Conservation (phyloP, 495 filamentous ascomycete species). For the Aspergillus homomorphus region DNA sequence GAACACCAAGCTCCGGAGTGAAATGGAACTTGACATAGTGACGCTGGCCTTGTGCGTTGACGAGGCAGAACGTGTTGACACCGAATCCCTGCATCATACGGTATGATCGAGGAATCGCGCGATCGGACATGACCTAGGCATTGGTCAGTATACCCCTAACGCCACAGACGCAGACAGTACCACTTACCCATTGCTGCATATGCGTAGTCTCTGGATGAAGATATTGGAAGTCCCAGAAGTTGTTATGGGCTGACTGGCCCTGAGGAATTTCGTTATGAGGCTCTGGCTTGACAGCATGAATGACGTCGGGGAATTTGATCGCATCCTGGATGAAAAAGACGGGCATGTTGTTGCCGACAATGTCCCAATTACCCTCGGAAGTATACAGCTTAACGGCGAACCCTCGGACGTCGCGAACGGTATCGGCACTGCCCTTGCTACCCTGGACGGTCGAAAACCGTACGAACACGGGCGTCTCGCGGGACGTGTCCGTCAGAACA, state of each 20-base stretch:
- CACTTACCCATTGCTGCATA: conserved; percentile 77
- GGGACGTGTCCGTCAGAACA: conserved; percentile 74
- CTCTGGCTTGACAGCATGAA: conserved; percentile 77
- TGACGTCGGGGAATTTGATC: conserved; percentile 68
- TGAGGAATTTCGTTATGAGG: conserved; percentile 72
- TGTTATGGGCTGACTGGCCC: conserved; percentile 60
- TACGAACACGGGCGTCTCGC: conserved; percentile 74
- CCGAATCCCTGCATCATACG: conserved; percentile 93
- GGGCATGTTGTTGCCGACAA: conserved; percentile 74
- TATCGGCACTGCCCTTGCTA: conserved; percentile 73
- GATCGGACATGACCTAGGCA: conserved; percentile 66
- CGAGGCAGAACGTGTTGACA: conserved; percentile 76
- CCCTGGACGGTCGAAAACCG: conserved; percentile 85
- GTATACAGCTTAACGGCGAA: conserved; percentile 79
- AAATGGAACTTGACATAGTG: conserved; percentile 83
- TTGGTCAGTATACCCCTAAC: conserved; percentile 3
- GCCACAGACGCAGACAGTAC: neutral
- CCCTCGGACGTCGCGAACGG: conserved; percentile 76
- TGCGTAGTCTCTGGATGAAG: conserved; percentile 71
- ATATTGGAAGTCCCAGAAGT: conserved; percentile 56
- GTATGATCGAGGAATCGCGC: conserved; percentile 73
- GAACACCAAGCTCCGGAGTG: conserved; percentile 74
- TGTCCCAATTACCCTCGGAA: conserved; percentile 57
- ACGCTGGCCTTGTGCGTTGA: conserved; percentile 67
- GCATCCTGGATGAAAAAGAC: conserved; percentile 76